phyloP scores from a whole-genome alignment of 768 basidiomycete species.

The Piloderma croceum region DNA sequence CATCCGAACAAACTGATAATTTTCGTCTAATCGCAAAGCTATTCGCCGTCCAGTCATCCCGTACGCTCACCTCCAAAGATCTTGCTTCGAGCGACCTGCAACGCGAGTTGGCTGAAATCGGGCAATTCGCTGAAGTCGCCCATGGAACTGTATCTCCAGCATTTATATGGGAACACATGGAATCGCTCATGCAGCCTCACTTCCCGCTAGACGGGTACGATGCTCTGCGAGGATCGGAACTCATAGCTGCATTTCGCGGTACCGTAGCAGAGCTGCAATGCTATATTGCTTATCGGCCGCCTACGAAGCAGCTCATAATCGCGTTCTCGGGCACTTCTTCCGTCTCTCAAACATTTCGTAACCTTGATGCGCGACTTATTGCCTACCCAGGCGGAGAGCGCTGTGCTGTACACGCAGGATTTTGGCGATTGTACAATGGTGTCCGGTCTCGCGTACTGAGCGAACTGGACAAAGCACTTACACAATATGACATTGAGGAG shows the following conservation, averaged over 20 bases:
- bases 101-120: conserved; percentile 13
- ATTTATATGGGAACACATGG: conserved; percentile 19
- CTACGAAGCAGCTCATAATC: conserved; percentile 22
- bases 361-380: no score
- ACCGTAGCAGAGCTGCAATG: conserved; percentile 18
- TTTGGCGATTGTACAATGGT: conserved; percentile 25
- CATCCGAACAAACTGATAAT: conserved; percentile 22
- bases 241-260: conserved; percentile 20
- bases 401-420: conserved; percentile 25
- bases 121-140: conserved; percentile 27
- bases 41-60: conserved; percentile 18
- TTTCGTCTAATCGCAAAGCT: conserved; percentile 25
- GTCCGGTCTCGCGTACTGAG: no score
- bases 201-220: conserved; percentile 28
- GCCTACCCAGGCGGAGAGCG: no score
- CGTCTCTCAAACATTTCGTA: conserved; percentile 7
- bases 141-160: conserved; percentile 17
- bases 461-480: no score
- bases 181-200: conserved; percentile 15
- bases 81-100: conserved; percentile 16
- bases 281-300: conserved; percentile 22
- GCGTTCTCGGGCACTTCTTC: conserved; percentile 25
- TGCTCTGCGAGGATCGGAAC: conserved; percentile 15
- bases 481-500: conserved; percentile 14
- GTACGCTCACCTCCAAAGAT: conserved; percentile 17